A percentile compares a stretch with the other conserved stretches of the same genome.
Conservation (phyloP, 306 rosid species). For the Quercus dentata region DNA sequence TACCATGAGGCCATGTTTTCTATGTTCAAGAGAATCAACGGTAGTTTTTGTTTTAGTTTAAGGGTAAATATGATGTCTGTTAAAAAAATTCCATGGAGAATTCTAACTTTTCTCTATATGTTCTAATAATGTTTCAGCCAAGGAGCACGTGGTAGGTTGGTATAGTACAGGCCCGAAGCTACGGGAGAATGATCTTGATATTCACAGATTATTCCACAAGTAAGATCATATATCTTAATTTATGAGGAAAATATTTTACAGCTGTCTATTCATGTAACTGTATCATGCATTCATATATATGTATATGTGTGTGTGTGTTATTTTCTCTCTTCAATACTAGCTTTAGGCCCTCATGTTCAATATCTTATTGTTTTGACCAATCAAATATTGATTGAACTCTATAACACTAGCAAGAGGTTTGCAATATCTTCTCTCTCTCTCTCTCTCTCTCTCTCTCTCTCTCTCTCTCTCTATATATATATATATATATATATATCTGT, state of each 20-base stretch:
- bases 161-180: conserved; percentile 93
- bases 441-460: no score
- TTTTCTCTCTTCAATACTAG: neutral
- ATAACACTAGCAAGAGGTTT: neutral
- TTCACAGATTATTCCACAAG: conserved; percentile 79
- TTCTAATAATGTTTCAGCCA: conserved; percentile 46
- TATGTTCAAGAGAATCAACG: conserved; percentile 95
- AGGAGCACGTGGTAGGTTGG: conserved; percentile 95
- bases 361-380: neutral
- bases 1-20: conserved; percentile 90
- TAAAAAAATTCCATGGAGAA: neutral
- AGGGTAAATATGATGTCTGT: neutral
- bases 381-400: neutral
- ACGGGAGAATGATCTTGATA: conserved; percentile 84
- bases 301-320: no score
- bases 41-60: conserved; percentile 25
- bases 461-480: no score
- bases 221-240: conserved; percentile 25
- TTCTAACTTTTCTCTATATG: neutral
- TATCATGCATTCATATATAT: neutral
- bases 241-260: neutral
- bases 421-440: neutral
- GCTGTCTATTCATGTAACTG: neutral
- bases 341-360: neutral
- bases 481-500: no score